Percentiles rank a stretch among this genome's conserved stretches.
phyloP scores from a whole-genome alignment of 768 basidiomycete genomes.

The Gloeopeniophorella convolvens region DNA sequence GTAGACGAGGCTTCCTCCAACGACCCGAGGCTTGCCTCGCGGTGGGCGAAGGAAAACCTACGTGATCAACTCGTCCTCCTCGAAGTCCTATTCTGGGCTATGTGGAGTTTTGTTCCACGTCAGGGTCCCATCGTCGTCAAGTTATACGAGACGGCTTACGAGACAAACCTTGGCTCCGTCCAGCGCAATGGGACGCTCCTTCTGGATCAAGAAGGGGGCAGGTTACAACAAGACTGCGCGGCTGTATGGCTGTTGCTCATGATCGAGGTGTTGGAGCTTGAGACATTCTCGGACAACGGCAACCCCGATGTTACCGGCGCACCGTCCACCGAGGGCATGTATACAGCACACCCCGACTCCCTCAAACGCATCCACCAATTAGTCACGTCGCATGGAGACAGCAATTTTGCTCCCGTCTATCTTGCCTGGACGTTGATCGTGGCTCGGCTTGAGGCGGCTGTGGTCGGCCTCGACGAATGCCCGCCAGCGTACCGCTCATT shows the following conservation, averaged over 20 bases:
- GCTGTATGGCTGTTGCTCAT: conserved; percentile 75
- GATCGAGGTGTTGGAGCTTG: conserved; percentile 75
- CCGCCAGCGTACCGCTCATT: conserved; percentile 50
- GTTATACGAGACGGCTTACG: conserved; percentile 60
- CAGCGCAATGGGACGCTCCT: conserved; percentile 62
- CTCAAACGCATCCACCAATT: conserved; percentile 62
- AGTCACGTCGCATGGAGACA: conserved; percentile 50
- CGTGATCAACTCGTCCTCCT: conserved; percentile 76
- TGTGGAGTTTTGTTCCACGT: conserved; percentile 72
- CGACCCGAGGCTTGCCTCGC: conserved; percentile 53
- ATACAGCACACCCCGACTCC: conserved; percentile 55
- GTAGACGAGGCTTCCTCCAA: conserved; percentile 40
- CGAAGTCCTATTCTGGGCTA: conserved; percentile 84
- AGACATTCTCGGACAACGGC: conserved; percentile 51
- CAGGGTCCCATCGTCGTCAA: conserved; percentile 54
- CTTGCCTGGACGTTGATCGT: conserved; percentile 84
- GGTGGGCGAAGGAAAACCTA: conserved; percentile 67
- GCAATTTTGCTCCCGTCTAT: conserved; percentile 64
- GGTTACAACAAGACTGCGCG: conserved; percentile 59
- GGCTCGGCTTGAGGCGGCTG: conserved; percentile 48
- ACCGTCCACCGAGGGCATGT: conserved; percentile 44
- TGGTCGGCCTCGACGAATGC: conserved; percentile 41
- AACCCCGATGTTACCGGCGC: conserved; percentile 45
- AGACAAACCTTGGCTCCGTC: conserved; percentile 52
- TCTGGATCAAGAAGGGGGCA: conserved; percentile 66